These are phyloP conservation scores for Trametes hirsuta DNA, from an alignment of 1,284 basidiomycete species.

Conservation along the genomic window DNA sequence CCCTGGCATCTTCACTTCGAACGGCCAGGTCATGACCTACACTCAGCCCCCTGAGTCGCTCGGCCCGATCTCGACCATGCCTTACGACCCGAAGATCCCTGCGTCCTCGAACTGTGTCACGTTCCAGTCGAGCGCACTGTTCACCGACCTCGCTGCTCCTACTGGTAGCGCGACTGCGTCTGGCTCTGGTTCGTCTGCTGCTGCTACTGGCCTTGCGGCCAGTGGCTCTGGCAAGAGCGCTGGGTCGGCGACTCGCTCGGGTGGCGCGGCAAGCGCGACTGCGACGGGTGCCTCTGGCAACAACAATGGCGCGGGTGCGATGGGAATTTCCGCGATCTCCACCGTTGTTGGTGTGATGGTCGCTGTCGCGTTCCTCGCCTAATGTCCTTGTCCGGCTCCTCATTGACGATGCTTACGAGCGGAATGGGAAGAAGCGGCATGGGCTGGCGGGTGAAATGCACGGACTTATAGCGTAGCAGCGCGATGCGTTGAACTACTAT, in stretches of 20 bases:
- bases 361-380: slow-evolving; percentile 44
- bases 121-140: slow-evolving; percentile 58
- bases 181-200: slow-evolving; percentile 26
- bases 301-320: slow-evolving; percentile 38
- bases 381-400: background rate
- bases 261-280: slow-evolving; percentile 13
- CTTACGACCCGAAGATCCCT: slow-evolving; percentile 64
- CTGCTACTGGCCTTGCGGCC: slow-evolving; percentile 10
- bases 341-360: slow-evolving; percentile 45
- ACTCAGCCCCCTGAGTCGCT: slow-evolving; percentile 63
- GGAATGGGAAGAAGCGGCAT: background rate
- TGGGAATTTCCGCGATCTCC: slow-evolving; percentile 43
- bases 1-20: slow-evolving; percentile 55
- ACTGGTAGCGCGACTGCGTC: slow-evolving; percentile 35
- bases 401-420: slow-evolving; percentile 8
- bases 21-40: slow-evolving; percentile 52
- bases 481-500: slow-evolving; percentile 2
- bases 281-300: slow-evolving; percentile 30
- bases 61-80: slow-evolving; percentile 57
- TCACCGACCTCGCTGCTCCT: slow-evolving; percentile 38
- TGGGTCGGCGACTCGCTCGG: slow-evolving; percentile 25
- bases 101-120: slow-evolving; percentile 66
- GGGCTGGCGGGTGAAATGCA: slow-evolving; percentile 4
- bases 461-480: slow-evolving; percentile 6
- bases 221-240: slow-evolving; percentile 18